Conservation (phyloP, 164 flowering plant species). For the Chloranthus sessilifolius region DNA sequence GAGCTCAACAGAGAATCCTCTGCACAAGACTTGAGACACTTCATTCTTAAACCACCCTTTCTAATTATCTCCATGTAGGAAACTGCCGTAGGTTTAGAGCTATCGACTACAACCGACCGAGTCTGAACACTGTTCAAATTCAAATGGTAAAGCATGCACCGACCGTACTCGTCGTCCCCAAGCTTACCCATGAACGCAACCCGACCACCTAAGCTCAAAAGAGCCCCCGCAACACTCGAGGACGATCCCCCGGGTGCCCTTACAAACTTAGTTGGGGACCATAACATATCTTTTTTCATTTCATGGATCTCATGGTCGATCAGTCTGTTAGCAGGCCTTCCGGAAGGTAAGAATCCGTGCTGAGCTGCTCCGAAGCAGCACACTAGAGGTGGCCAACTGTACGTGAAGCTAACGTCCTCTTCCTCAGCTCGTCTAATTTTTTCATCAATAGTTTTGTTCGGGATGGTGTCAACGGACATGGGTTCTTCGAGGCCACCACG, state of each 20-base stretch:
- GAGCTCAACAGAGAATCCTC: slow-evolving; percentile 75
- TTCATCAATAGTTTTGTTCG: slow-evolving; percentile 36
- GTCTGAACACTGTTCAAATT: slow-evolving; percentile 72
- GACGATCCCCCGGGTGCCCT: slow-evolving; percentile 78
- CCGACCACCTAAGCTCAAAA: slow-evolving; percentile 74
- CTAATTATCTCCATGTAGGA: slow-evolving; percentile 67
- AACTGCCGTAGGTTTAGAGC: slow-evolving; percentile 29
- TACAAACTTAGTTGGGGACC: slow-evolving; percentile 61
- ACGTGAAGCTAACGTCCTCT: slow-evolving; percentile 66
- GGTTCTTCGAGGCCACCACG: slow-evolving; percentile 32
- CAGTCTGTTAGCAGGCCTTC: slow-evolving; percentile 79
- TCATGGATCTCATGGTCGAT: slow-evolving; percentile 71
- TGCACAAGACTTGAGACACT: slow-evolving; percentile 55
- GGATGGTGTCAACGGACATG: slow-evolving; percentile 11
- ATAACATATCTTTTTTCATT: slow-evolving; percentile 46
- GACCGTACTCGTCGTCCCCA: slow-evolving; percentile 81
- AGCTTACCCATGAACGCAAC: slow-evolving; percentile 96
- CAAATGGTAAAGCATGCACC: slow-evolving; percentile 55
- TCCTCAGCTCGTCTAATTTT: slow-evolving; percentile 38
- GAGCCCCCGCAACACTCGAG: slow-evolving; percentile 69
- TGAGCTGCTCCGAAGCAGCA: slow-evolving; percentile 95
- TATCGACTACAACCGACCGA: slow-evolving; percentile 57
- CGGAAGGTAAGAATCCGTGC: slow-evolving; percentile 82
- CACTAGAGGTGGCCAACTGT: slow-evolving; percentile 91
- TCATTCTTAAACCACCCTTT: slow-evolving; percentile 58